Conservation (phyloP, 768 basidiomycete species). For the Austroboletus eburneus region DNA sequence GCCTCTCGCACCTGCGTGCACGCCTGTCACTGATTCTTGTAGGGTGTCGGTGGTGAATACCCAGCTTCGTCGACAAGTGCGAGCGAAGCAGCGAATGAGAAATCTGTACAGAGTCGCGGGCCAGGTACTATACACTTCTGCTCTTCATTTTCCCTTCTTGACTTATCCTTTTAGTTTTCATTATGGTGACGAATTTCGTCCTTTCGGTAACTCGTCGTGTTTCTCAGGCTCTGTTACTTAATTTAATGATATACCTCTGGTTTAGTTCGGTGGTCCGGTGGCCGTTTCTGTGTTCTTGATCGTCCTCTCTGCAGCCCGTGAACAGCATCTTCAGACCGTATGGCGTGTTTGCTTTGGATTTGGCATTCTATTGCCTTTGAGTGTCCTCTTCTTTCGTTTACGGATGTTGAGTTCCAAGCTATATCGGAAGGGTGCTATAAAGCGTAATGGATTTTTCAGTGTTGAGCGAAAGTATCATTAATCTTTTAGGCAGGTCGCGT, state of each 20-base stretch:
- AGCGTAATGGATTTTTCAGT: slow-evolving; percentile 38
- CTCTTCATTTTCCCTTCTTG: not conserved
- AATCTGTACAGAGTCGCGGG: slow-evolving; percentile 53
- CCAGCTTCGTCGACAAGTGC: slow-evolving; percentile 69
- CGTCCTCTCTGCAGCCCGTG: slow-evolving; percentile 62
- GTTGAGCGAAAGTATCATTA: not conserved
- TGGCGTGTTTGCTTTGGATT: slow-evolving; percentile 68
- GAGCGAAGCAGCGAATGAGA: slow-evolving; percentile 71
- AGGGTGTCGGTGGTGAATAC: slow-evolving; percentile 78
- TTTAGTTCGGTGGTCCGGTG: slow-evolving; percentile 62
- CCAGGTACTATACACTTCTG: slow-evolving; percentile 40
- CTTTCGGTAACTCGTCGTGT: slow-evolving; percentile 43
- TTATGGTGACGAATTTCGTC: slow-evolving; percentile 73
- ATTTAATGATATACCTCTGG: slow-evolving; percentile 2
- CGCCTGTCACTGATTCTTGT: slow-evolving; percentile 2
- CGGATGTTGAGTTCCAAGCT: slow-evolving; percentile 67
- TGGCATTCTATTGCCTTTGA: slow-evolving; percentile 58
- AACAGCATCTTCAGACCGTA: slow-evolving; percentile 55
- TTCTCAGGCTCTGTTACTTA: not conserved
- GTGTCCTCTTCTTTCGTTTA: slow-evolving; percentile 69
- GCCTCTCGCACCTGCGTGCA: slow-evolving; percentile 12
- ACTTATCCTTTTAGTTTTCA: slow-evolving; percentile 46
- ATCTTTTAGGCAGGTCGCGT: slow-evolving; percentile 39
- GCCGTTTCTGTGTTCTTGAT: slow-evolving; percentile 65
- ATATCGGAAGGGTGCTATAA: slow-evolving; percentile 62